Percentiles rank a stretch among this genome's conserved stretches.
phyloP scores from a whole-genome alignment of 768 basidiomycete genomes.

The Lactarius trivialis region DNA sequence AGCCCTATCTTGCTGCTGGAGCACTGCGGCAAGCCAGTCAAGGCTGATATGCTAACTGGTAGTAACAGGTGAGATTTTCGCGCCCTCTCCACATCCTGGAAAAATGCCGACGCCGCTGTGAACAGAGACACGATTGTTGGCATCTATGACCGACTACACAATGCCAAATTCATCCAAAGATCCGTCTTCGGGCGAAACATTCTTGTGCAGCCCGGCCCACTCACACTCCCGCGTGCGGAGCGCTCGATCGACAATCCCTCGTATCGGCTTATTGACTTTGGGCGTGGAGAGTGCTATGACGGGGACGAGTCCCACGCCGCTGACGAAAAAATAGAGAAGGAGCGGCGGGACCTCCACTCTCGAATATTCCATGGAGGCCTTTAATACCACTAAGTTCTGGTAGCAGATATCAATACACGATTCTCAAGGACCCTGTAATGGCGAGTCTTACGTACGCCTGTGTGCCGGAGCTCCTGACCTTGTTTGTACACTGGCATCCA shows the following conservation, averaged over 20 bases:
- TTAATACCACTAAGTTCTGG: too few relatives aligned
- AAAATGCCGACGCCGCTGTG: not conserved
- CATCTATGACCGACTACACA: slow-evolving; percentile 38
- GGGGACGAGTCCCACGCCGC: not conserved
- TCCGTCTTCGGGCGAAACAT: slow-evolving; percentile 41
- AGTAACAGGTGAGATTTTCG: slow-evolving; percentile 11
- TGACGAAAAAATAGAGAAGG: not conserved
- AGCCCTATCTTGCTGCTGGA: slow-evolving; percentile 44
- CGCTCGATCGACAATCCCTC: slow-evolving; percentile 30
- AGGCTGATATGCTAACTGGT: slow-evolving; percentile 23
- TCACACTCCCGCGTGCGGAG: slow-evolving; percentile 28
- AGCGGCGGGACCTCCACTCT: too few relatives aligned
- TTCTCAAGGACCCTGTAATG: too few relatives aligned
- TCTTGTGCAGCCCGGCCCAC: slow-evolving; percentile 38
- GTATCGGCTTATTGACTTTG: slow-evolving; percentile 49
- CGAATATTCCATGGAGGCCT: too few relatives aligned
- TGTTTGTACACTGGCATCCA: too few relatives aligned
- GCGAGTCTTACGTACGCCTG: too few relatives aligned
- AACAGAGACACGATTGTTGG: slow-evolving; percentile 28
- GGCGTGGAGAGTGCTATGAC: slow-evolving; percentile 26
- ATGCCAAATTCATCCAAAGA: slow-evolving; percentile 34
- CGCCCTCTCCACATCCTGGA: too few relatives aligned
- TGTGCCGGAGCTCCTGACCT: too few relatives aligned
- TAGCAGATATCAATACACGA: too few relatives aligned
- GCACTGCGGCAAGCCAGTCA: slow-evolving; percentile 38